These are phyloP conservation scores for Bretziella fagacearum DNA, from an alignment of 2,329 filamentous ascomycete genomes.

Conservation along the genomic window DNA sequence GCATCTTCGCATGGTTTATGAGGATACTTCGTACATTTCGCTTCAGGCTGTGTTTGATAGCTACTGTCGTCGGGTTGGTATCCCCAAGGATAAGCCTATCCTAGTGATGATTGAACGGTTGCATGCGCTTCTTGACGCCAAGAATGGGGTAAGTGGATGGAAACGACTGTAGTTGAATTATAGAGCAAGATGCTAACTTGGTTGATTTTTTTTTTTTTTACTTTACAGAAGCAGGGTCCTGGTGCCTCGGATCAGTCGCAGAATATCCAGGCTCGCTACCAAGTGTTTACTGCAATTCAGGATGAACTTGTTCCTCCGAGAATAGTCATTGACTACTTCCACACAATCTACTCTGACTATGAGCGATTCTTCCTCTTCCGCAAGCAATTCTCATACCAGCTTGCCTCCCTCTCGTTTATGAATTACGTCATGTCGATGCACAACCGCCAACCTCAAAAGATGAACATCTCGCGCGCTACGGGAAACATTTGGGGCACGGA, in stretches of 20 bases:
- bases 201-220: neutral
- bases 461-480: constrained; percentile 70
- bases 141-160: constrained; percentile 42
- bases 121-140: constrained; percentile 54
- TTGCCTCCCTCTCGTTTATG: constrained; percentile 92
- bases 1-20: constrained; percentile 86
- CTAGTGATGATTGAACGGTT: constrained; percentile 93
- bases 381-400: constrained; percentile 88
- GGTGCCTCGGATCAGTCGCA: constrained; percentile 22
- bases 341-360: constrained; percentile 70
- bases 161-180: neutral
- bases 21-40: constrained; percentile 86
- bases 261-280: constrained; percentile 65
- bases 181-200: neutral
- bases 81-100: constrained; percentile 89
- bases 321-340: constrained; percentile 77
- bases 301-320: constrained; percentile 79
- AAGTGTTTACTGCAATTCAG: constrained; percentile 90
- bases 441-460: constrained; percentile 87
- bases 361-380: constrained; percentile 98
- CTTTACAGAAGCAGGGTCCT: constrained; percentile 15
- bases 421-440: constrained; percentile 97
- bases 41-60: constrained; percentile 94
- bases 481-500: constrained; percentile 96
- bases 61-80: constrained; percentile 69